A percentile compares a stretch with the other conserved stretches of the same genome.
Conservation (phyloP, 441 rosid genomes). For the Raphanus hybrid region DNA sequence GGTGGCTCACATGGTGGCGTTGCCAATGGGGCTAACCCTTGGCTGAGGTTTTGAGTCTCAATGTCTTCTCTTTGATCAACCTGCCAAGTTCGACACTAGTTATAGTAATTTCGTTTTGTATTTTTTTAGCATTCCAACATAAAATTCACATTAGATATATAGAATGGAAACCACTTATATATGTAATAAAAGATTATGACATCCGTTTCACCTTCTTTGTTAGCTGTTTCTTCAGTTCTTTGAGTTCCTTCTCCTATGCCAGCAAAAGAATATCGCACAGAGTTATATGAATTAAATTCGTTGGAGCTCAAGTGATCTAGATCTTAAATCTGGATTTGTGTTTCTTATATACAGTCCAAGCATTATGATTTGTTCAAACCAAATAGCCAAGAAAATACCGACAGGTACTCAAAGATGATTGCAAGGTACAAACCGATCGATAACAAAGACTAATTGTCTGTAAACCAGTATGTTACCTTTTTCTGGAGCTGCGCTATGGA, state of each 20-base stretch:
- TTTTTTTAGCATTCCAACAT: slow-evolving; percentile 1
- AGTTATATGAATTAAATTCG: background rate
- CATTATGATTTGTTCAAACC: background rate
- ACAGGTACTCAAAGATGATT: background rate
- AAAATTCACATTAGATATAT: background rate
- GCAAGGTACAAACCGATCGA: background rate
- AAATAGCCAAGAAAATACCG: background rate
- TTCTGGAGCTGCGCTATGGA: slow-evolving; percentile 81
- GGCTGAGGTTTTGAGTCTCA: slow-evolving; percentile 11
- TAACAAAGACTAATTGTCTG: background rate
- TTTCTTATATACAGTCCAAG: background rate
- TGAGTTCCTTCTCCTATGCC: slow-evolving; percentile 40
- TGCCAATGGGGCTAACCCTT: slow-evolving; percentile 4
- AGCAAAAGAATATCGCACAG: slow-evolving; percentile 7
- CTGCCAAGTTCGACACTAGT: slow-evolving; percentile 13
- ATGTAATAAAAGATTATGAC: slow-evolving; percentile 4
- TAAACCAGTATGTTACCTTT: slow-evolving; percentile 54
- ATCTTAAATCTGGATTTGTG: background rate
- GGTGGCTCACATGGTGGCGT: slow-evolving; percentile 13
- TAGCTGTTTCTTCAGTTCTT: slow-evolving; percentile 38
- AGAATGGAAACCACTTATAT: background rate
- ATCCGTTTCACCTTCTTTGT: slow-evolving; percentile 38
- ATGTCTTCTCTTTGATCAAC: slow-evolving; percentile 16
- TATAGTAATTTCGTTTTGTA: background rate
- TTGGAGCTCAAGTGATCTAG: background rate